Percentiles rank a stretch among this genome's conserved stretches.
phyloP scores from a whole-genome alignment of 352 stramenopile genomes.

The Phytophthora cactorum region DNA sequence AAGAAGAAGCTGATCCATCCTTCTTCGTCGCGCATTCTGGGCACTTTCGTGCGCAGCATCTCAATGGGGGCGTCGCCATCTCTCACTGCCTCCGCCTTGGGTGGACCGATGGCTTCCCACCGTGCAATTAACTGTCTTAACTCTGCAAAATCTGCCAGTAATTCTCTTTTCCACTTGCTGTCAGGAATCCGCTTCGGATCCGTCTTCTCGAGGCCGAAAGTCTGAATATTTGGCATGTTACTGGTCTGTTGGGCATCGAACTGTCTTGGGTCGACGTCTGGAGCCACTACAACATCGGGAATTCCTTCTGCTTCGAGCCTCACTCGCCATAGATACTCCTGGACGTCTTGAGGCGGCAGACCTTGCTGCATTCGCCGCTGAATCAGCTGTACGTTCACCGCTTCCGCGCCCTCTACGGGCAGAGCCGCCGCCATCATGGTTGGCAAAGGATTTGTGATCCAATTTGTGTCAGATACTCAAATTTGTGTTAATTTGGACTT shows the following conservation, averaged over 20 bases:
- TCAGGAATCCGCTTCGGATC: slow-evolving; percentile 30
- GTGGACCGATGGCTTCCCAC: slow-evolving; percentile 74
- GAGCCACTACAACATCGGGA: slow-evolving; percentile 78
- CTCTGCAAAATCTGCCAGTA: slow-evolving; percentile 84
- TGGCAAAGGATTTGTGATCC: slow-evolving; percentile 20
- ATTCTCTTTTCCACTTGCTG: slow-evolving; percentile 56
- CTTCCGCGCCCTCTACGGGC: slow-evolving; percentile 58
- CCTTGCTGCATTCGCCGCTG: slow-evolving; percentile 66
- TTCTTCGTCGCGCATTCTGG: slow-evolving; percentile 80
- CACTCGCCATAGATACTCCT: slow-evolving; percentile 89
- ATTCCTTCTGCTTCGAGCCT: slow-evolving; percentile 80
- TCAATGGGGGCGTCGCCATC: slow-evolving; percentile 13
- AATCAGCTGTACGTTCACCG: slow-evolving; percentile 68
- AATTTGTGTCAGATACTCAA: slow-evolving; percentile 2
- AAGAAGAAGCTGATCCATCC: slow-evolving; percentile 86
- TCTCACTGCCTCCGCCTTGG: slow-evolving; percentile 37
- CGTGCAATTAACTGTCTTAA: slow-evolving; percentile 72
- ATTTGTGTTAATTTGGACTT: slow-evolving; percentile 10
- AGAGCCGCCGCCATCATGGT: slow-evolving; percentile 79
- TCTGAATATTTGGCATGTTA: slow-evolving; percentile 73
- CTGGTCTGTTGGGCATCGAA: slow-evolving; percentile 73
- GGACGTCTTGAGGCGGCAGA: slow-evolving; percentile 69
- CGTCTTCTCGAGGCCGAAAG: slow-evolving; percentile 42
- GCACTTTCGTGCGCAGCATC: slow-evolving; percentile 63
- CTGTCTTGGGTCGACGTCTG: slow-evolving; percentile 65